Conservation (phyloP, 1,284 basidiomycete species). For the Trichosporon sp. region DNA sequence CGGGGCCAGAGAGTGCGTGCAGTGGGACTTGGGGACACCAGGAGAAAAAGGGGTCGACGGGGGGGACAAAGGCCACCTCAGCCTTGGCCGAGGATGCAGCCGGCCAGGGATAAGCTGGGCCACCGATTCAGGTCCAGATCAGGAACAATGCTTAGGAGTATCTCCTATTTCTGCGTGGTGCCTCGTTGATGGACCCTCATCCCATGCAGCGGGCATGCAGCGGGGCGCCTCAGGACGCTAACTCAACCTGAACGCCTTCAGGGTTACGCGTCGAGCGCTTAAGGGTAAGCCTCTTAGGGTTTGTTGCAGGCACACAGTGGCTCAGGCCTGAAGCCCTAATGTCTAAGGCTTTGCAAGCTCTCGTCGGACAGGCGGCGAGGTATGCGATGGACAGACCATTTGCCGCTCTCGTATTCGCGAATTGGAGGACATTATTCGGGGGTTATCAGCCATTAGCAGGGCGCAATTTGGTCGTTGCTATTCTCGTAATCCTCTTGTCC, state of each 20-base stretch:
- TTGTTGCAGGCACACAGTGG: not conserved
- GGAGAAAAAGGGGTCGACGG: slow-evolving; percentile 12
- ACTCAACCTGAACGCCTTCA: not conserved
- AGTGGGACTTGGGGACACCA: not conserved
- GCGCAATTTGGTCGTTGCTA: not conserved
- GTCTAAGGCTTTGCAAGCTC: not conserved
- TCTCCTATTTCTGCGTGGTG: slow-evolving; percentile 13
- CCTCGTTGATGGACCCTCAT: not conserved
- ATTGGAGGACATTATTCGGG: not conserved
- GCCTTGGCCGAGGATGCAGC: not conserved
- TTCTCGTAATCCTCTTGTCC: not conserved
- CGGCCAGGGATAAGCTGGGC: not conserved
- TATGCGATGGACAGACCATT: not conserved
- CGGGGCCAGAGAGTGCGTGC: not conserved
- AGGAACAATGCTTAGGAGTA: slow-evolving; percentile 4
- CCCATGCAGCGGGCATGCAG: slow-evolving; percentile 1
- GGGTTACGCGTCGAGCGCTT: not conserved
- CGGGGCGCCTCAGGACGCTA: slow-evolving; percentile 10
- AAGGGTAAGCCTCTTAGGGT: not conserved
- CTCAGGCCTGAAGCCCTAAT: not conserved
- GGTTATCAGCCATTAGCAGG: not conserved
- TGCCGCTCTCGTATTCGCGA: not conserved
- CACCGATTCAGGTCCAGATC: not conserved
- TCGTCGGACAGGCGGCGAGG: not conserved
- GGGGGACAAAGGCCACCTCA: not conserved